phyloP scores from a whole-genome alignment of 805 yeast species.

The Yarrowia divulgata region DNA sequence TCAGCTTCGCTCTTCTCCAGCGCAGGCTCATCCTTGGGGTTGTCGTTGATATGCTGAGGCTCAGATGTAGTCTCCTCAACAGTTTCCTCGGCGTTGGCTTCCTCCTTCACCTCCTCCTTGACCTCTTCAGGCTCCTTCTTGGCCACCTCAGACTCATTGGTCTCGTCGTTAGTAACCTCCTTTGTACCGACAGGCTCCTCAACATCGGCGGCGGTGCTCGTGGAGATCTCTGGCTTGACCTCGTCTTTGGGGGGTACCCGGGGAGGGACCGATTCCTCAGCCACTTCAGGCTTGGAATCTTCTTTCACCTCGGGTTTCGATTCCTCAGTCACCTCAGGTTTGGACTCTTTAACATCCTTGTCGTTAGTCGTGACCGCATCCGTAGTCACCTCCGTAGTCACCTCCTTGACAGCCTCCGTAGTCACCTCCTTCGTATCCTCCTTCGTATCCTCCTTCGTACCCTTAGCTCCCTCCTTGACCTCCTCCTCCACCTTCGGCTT shows the following conservation, averaged over 20 bases:
- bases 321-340: not conserved
- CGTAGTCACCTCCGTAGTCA: not conserved
- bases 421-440: constrained; percentile 44
- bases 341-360: constrained; percentile 38
- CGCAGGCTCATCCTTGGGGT: no score
- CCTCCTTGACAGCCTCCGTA: constrained; percentile 46
- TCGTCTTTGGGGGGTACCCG: constrained; percentile 10
- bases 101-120: not conserved
- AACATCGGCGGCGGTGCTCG: constrained; percentile 21
- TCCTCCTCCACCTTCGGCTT: constrained; percentile 47
- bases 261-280: not conserved
- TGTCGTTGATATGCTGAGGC: not conserved
- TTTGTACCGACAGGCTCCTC: constrained; percentile 30
- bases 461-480: no score
- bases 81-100: not conserved
- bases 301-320: no score
- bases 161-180: constrained; percentile 35
- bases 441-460: constrained; percentile 13
- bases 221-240: not conserved
- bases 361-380: no score
- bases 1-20: no score
- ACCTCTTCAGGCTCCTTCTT: constrained; percentile 20
- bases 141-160: not conserved
- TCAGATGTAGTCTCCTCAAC: not conserved
- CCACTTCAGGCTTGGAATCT: no score